phyloP scores from a whole-genome alignment of 1,284 basidiomycete genomes.

The Ustilago curta region DNA sequence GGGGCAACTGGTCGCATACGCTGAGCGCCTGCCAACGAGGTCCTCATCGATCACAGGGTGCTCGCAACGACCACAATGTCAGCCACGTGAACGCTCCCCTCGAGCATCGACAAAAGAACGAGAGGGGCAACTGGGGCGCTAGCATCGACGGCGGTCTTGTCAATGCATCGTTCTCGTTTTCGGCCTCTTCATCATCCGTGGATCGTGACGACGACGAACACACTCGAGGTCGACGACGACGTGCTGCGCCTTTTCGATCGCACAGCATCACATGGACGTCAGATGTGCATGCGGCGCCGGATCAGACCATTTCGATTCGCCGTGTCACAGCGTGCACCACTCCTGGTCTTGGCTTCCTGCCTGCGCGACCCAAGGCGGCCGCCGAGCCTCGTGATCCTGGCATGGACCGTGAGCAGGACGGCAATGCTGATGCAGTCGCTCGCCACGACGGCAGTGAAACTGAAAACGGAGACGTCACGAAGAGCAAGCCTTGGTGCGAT shows the following conservation, averaged over 20 bases:
- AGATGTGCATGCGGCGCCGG: slow-evolving; percentile 24
- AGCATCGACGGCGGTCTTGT: slow-evolving; percentile 19
- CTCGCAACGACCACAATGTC: slow-evolving; percentile 7
- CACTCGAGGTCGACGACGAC: slow-evolving; percentile 18
- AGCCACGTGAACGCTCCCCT: slow-evolving; percentile 13
- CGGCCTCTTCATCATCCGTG: background rate
- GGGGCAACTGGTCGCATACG: slow-evolving; percentile 57
- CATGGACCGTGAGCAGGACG: slow-evolving; percentile 17
- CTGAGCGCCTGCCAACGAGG: slow-evolving; percentile 53
- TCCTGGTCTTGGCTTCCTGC: slow-evolving; percentile 39
- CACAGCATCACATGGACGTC: slow-evolving; percentile 38
- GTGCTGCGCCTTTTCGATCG: slow-evolving; percentile 4
- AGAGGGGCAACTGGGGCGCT: slow-evolving; percentile 13
- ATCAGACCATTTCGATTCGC: slow-evolving; percentile 52
- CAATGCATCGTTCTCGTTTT: slow-evolving; percentile 29
- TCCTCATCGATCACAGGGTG: slow-evolving; percentile 38
- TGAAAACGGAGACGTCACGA: background rate
- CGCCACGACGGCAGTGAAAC: background rate
- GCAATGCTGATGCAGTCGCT: slow-evolving; percentile 8
- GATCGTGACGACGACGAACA: slow-evolving; percentile 13
- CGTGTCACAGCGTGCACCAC: slow-evolving; percentile 39
- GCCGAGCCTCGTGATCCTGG: slow-evolving; percentile 49
- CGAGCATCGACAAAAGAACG: slow-evolving; percentile 1
- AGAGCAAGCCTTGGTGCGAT: slow-evolving; percentile 23
- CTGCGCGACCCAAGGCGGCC: slow-evolving; percentile 32